Conservation (phyloP, 2,329 filamentous ascomycete species). For the Alternaria brassicicola region DNA sequence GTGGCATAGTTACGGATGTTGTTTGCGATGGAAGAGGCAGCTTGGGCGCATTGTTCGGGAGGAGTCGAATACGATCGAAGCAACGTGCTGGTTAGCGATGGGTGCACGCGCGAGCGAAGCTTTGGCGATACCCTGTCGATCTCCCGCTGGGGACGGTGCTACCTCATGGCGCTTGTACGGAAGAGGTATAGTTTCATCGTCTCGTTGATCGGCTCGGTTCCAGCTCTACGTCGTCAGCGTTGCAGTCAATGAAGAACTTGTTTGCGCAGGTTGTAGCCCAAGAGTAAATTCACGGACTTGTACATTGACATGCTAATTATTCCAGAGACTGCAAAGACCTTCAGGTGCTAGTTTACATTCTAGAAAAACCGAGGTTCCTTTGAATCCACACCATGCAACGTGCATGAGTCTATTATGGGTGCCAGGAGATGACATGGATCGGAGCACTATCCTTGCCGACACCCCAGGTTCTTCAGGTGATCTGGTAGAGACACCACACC, state of each 20-base stretch:
- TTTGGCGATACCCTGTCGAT: slow-evolving; percentile 12
- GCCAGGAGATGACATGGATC: neutral
- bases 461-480: neutral
- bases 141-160: slow-evolving; percentile 5
- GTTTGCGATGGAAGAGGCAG: neutral
- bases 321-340: fast-evolving
- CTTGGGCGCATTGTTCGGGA: neutral
- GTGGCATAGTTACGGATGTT: slow-evolving; percentile 9
- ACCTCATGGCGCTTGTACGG: slow-evolving; percentile 6
- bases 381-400: neutral
- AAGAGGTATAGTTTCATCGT: neutral
- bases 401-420: fast-evolving
- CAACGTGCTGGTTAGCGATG: neutral
- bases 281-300: neutral
- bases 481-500: neutral
- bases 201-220: neutral
- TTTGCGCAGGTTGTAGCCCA: neutral
- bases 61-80: neutral
- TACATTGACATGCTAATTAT: neutral
- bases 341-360: neutral
- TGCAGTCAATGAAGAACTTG: neutral
- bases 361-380: neutral
- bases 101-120: neutral
- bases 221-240: neutral
- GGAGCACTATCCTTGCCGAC: neutral